Base-by-base conservation (phyloP, 169 alveolate species). In the Cryptosporidium ryanae region DNA sequence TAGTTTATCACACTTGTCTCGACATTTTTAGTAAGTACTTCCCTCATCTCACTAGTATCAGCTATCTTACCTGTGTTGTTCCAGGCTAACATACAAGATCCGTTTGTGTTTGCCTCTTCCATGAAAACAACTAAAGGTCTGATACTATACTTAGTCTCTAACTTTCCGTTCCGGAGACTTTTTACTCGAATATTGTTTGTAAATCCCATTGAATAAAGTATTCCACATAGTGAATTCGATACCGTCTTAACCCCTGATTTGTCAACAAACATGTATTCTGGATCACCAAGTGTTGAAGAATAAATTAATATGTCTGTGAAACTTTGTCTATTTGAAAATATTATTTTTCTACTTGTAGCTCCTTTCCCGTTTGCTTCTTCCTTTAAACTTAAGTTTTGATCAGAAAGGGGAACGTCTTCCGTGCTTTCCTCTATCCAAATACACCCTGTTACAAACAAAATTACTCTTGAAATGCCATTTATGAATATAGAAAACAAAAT, bases 71-170 rank as follows among this genome's bases (percentile, higher is more conserved):
- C 64, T 21, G 17, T 54, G 2, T 32, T 38, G 25, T 18, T 59
- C 87, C 87, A 76, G 21, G 57, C 64, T 10, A 76, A 55, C 32
- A 76, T 61, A 23, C 87, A 76, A 23, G 87, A 55, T n/a, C 87
- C 87, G 38, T 76, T 76, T n/a, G 87, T 76, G 12, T 61, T 76
- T 6, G 61, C 87, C 25, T 76, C 87, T 25, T 76, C 87, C 87
- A 76, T 76, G 63, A 76, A 76, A 38, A 76, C 48, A 6, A 76
- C 76, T 15, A 76, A 25, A 8, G 68, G 68, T 12, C 65, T 50
- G 10, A 76, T 17, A 25, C 68, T 59, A 34, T 38, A 38, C n/a
- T 2, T 27, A 17, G 64, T 12, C 4, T 76, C 63, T 8, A 68
- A 54, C 27, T 49, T 68, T n/a, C 54, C 55, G 8, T 38, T 38